Base-by-base conservation (phyloP, 164 flowering plant species). In the Berberis thunbergii region DNA sequence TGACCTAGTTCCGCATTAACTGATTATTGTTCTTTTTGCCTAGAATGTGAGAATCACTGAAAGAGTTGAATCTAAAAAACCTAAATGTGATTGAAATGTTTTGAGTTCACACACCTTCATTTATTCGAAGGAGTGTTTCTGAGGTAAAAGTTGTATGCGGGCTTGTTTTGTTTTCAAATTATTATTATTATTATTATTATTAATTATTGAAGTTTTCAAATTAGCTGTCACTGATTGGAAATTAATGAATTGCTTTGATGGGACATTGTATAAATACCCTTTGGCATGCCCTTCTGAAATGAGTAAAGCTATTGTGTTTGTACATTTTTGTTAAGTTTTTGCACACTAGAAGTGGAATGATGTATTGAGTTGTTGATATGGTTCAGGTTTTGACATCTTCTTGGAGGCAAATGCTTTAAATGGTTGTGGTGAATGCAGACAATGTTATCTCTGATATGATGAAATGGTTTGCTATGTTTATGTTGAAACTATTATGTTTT, bases 351-450 rank as follows among this genome's bases (percentile, higher is more conserved):
- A 10, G 54, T 52, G 54, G n/a, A 77, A 71, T 83, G 79, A 79
- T 79, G 73, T 63, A 77, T 82, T 84, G 81, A 77, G 80, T 71
- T 80, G 71, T 72, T 84, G 70, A 80, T 79, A 80, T 85, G 80
- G 73, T 86, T 87, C 97, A 89, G 97, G 97, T 89, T 74, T 83
- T 83, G 81, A 84, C 78, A 75, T 88, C 87, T 82, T 80, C 72
- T 84, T 86, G 86, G 89, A 75, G 26, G 89, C 83, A 73, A 83
- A 80, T 81, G 87, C 84, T 78, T 81, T 81, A 71, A 66, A 73
- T 87, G 85, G 79, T 82, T 86, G 72, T 81, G 84, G 79, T 82
- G 85, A 81, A 79, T 81, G 73, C 80, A 70, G 67, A 53, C 67
- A 63, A 73, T 77, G 60, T 79, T 64, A 61, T 60, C 77, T 77